Evolutionary conservation across 2,329 filamentous ascomycete species (phyloP), one percentile per base, ranked within the genome.

Genomic region (Penicillium sp.): DNA sequence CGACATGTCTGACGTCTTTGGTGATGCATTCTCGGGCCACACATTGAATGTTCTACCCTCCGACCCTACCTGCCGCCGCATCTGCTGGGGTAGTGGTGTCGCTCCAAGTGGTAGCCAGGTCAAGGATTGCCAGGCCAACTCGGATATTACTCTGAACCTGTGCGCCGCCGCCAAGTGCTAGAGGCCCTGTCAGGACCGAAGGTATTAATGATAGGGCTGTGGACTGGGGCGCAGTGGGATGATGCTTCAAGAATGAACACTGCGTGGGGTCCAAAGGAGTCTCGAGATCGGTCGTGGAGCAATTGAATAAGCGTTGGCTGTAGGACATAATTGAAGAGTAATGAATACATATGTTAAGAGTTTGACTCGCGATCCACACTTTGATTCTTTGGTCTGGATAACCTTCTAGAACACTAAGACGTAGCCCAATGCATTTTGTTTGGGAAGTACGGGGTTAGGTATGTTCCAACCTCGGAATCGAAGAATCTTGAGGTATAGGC

Each of bases 1-100:
- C 50, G 74, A 76, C 47, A 60, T 78, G 51, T 72, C 69, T 5
- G 70, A 73, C 62, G 73, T 77, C 49, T 73, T 73, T 45, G 74
- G 74, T 3, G 70, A 74, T 51, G 65, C 74, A 9, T 77, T 77
- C 59, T 61, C 62, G 1, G 68, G 69, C 4, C 53, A 57, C 7
- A 39, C 58, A 0, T 45, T 73, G 10, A 49, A 48, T 1, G 60
- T 73, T 8, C 52, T 58, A 13, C 62, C 67, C 7, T 62, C 56
- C 6, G 58, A 69, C 24, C 33, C 49, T 3, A 47, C 43, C 4
- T 72, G 70, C 47, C 52, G 52, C 21, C 53, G 49, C 3, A 65
- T 72, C 41, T 69, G 65, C 45, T 73, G 71, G 71, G 33, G 62
- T 2, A 52, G 65, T 47, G 70, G 70, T 3, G 55, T 64, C 3